Conservation (phyloP, 1,284 basidiomycete species). For the Boletus semigastroideus region DNA sequence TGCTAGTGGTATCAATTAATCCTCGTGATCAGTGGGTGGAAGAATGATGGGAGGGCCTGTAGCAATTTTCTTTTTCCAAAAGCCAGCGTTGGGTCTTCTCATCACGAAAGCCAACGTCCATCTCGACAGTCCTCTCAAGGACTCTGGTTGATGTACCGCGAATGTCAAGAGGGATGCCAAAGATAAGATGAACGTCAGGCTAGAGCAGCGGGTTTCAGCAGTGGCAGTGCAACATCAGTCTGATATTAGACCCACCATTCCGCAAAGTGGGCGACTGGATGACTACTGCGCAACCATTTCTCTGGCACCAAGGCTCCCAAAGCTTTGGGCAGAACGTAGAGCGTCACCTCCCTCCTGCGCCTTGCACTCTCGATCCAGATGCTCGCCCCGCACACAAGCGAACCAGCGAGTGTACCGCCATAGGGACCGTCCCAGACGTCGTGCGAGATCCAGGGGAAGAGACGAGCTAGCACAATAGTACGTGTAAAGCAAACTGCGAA, state of each 20-base stretch:
- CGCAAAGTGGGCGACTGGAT: slow-evolving; percentile 36
- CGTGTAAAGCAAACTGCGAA: slow-evolving; percentile 65
- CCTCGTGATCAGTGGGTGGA: slow-evolving; percentile 1
- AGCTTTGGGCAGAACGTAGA: slow-evolving; percentile 74
- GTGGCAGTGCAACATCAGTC: not conserved
- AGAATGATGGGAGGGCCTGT: slow-evolving; percentile 19
- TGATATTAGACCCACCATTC: slow-evolving; percentile 51
- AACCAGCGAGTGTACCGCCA: slow-evolving; percentile 66
- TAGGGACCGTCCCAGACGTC: slow-evolving; percentile 75
- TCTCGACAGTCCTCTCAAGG: slow-evolving; percentile 66
- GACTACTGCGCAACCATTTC: slow-evolving; percentile 48
- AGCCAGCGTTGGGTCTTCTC: slow-evolving; percentile 53
- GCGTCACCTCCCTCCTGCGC: slow-evolving; percentile 71
- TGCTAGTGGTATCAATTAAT: slow-evolving; percentile 6
- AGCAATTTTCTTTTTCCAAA: slow-evolving; percentile 43
- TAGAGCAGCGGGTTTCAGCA: slow-evolving; percentile 21
- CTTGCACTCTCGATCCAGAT: slow-evolving; percentile 73
- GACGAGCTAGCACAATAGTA: slow-evolving; percentile 58
- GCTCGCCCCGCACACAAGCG: slow-evolving; percentile 67
- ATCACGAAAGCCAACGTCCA: slow-evolving; percentile 68
- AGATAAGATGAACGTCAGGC: slow-evolving; percentile 57
- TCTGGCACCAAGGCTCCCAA: slow-evolving; percentile 59
- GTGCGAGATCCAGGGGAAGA: slow-evolving; percentile 66
- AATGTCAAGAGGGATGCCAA: slow-evolving; percentile 64
- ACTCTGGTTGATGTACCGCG: slow-evolving; percentile 57